Conservation (phyloP, 2,329 filamentous ascomycete species). For the Tetracladium maxilliforme region DNA sequence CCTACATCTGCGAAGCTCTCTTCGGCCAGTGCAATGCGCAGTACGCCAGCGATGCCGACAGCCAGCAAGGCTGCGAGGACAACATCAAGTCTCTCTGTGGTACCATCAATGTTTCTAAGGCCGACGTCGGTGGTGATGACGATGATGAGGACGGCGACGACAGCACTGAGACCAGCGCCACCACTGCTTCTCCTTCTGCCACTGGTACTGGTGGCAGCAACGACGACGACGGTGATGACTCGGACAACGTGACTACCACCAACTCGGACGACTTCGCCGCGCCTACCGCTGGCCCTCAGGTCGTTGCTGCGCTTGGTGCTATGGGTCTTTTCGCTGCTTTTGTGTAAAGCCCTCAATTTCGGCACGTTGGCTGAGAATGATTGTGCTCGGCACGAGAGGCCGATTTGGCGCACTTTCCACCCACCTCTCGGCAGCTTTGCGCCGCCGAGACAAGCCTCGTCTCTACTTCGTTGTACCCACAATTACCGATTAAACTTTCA, state of each 20-base stretch:
- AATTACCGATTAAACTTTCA: no score
- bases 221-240: constrained; percentile 8
- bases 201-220: constrained; percentile 12
- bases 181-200: constrained; percentile 11
- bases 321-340: no score
- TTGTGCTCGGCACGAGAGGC: no score
- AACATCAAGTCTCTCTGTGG: constrained; percentile 30
- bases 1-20: constrained; percentile 40
- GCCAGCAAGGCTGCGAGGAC: constrained; percentile 28
- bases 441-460: no score
- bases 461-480: no score
- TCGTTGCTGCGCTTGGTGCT: no score
- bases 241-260: constrained; percentile 9
- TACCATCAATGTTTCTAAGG: constrained; percentile 26
- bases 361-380: no score
- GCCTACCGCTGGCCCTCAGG: constrained; percentile 10
- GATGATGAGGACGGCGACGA: constrained; percentile 13
- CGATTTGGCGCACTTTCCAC: no score
- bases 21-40: constrained; percentile 29
- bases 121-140: constrained; percentile 12
- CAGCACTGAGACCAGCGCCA: constrained; percentile 8
- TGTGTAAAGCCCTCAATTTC: no score
- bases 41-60: constrained; percentile 26
- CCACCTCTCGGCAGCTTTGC: no score
- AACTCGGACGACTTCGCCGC: constrained; percentile 6